Evolutionary conservation across 768 basidiomycete species (phyloP).

Genomic region (Mrakia gelida): DNA sequence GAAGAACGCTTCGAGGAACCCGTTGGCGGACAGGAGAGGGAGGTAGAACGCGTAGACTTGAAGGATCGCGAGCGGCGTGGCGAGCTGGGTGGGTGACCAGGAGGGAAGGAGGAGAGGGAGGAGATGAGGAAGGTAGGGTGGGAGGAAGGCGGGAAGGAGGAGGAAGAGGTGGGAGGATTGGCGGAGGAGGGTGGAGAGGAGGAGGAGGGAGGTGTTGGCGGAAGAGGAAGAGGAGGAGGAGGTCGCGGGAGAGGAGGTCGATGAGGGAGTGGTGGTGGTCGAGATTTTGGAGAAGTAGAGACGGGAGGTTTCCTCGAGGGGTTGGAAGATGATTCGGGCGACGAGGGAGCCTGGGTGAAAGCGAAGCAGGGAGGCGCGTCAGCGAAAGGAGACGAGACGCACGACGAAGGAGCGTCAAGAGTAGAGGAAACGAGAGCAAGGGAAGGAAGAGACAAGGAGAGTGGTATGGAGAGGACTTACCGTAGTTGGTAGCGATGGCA

Average conservation of each 20-base stretch:
- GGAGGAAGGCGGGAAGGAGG: constrained; percentile 68
- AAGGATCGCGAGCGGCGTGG: constrained; percentile 72
- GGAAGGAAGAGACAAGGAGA: too few relatives aligned
- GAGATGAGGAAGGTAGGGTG: constrained; percentile 66
- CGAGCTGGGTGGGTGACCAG: constrained; percentile 50
- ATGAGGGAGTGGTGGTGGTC: neutral
- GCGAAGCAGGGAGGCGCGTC: neutral
- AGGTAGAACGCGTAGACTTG: constrained; percentile 70
- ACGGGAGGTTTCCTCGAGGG: constrained; percentile 86
- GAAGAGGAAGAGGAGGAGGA: constrained; percentile 13
- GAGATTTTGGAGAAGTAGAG: constrained; percentile 69
- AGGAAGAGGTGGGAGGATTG: constrained; percentile 51
- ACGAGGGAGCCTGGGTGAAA: constrained; percentile 69
- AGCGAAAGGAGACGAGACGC: neutral
- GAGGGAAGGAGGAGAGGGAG: constrained; percentile 58
- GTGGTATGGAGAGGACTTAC: constrained; percentile 47
- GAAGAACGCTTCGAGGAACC: constrained; percentile 85
- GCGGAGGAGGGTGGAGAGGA: constrained; percentile 28
- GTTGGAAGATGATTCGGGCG: constrained; percentile 89
- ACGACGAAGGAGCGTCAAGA: neutral
- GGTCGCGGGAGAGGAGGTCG: neutral
- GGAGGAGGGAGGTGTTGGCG: neutral
- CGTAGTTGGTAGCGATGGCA: constrained; percentile 92
- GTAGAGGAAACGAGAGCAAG: too few relatives aligned
- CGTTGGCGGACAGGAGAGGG: constrained; percentile 84